Conservation (phyloP, 169 alveolate genomes). For the Babesia bigemina region DNA sequence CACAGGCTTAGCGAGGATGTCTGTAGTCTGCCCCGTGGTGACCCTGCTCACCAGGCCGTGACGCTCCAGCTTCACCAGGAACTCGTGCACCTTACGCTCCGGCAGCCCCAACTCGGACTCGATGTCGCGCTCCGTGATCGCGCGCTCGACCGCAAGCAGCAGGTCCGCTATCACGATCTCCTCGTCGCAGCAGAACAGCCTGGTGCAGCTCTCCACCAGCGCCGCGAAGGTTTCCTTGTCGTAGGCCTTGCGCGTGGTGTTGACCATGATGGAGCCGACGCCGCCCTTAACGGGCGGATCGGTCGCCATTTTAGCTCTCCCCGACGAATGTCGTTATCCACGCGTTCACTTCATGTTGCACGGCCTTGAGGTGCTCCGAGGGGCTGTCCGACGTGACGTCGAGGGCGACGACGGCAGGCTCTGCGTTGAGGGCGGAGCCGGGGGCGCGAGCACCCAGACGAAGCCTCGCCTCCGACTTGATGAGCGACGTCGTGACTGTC, state of each 20-base stretch:
- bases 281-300: constrained; percentile 31
- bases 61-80: constrained; percentile 59
- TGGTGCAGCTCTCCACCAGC: constrained; percentile 65
- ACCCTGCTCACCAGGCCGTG: constrained; percentile 61
- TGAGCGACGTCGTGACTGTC: constrained; percentile 46
- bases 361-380: constrained; percentile 47
- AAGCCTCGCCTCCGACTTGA: constrained; percentile 46
- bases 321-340: constrained; percentile 54
- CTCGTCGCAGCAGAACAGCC: constrained; percentile 76
- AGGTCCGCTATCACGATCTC: constrained; percentile 74
- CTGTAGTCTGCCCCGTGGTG: constrained; percentile 22
- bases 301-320: constrained; percentile 9
- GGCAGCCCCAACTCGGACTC: constrained; percentile 68
- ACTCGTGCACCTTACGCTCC: constrained; percentile 67
- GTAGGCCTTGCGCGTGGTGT: constrained; percentile 64
- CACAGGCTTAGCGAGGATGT: constrained; percentile 35
- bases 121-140: constrained; percentile 71
- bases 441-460: background rate
- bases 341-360: constrained; percentile 61
- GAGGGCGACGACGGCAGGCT: constrained; percentile 7
- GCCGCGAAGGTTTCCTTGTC: constrained; percentile 68
- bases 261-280: constrained; percentile 32
- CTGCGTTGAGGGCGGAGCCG: background rate
- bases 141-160: constrained; percentile 68
- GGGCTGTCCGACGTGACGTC: constrained; percentile 33